A percentile compares a stretch with the other conserved stretches of the same genome.
These are phyloP conservation scores for Leonotis leonurus DNA, from an alignment of 257 asterid genomes.

Conservation along the genomic window DNA sequence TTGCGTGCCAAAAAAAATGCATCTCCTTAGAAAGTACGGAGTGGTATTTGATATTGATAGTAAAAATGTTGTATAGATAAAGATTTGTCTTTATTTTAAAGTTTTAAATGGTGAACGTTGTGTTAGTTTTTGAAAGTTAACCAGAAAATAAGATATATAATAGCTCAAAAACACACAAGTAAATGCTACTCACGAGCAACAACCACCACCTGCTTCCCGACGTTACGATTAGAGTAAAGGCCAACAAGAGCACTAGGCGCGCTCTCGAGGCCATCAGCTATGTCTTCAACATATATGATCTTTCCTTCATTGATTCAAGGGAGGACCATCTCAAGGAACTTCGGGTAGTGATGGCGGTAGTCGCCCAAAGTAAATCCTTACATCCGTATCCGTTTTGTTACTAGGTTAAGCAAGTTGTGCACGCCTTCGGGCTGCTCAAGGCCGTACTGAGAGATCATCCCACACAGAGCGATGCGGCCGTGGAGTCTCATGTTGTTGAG, in stretches of 20 bases:
- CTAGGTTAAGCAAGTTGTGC: conserved; percentile 15
- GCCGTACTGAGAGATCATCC: conserved; percentile 42
- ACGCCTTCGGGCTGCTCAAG: conserved; percentile 25
- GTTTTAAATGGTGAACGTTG: too few species aligned
- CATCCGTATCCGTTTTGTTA: conserved; percentile 20
- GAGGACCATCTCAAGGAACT: conserved; percentile 2
- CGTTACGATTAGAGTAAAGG: conserved; percentile 13
- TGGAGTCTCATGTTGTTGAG: conserved; percentile 25
- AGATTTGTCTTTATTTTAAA: too few species aligned
- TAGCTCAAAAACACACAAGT: too few species aligned
- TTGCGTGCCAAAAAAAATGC: too few species aligned
- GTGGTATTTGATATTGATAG: too few species aligned
- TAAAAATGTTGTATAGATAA: too few species aligned
- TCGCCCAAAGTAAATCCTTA: conserved; percentile 18
- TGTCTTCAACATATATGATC: conserved; percentile 1
- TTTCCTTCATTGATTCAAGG: conserved; percentile 8
- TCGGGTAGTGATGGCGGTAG: conserved; percentile 10
- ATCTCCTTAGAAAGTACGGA: too few species aligned
- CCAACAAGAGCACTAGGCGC: conserved; percentile 10
- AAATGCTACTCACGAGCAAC: conserved; percentile 4
- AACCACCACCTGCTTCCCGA: conserved; percentile 15
- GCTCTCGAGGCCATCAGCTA: conserved; percentile 10
- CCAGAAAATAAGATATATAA: too few species aligned
- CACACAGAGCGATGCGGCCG: conserved; percentile 32
- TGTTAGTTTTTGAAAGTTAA: too few species aligned